Evolutionary conservation across 176 grass and related monocot species (phyloP), one percentile per base, ranked within the genome.

Genomic region (Coix lacrymajobi): DNA sequence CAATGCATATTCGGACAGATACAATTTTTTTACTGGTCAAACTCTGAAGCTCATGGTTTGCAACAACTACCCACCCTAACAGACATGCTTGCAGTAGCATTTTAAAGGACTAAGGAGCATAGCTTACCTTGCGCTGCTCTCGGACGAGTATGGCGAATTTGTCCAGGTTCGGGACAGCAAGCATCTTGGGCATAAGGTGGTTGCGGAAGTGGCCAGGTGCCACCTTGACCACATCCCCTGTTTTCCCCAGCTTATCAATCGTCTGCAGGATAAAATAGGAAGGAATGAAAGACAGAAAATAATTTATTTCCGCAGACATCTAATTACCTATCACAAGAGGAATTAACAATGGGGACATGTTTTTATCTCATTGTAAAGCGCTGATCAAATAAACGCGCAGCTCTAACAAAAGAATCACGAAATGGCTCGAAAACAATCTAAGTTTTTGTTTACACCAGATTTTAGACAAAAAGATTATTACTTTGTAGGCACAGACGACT

Each of bases 171-270:
- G 96, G 96, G 28, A 98, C 86, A 8, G 95, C 92, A 0, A 98
- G 84, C 66, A 95, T 75, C 85, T 93, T 93, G 32, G 95, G 95
- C 95, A 98, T 98, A 4, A 98, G 87, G 69, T 93, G 88, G 87
- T 98, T 98, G 64, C 92, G 88, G 88, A 98, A 95, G 64, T 95
- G 71, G 34, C 92, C 95, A 5, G 95, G 92, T 17, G 92, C 96
- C 58, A 98, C 96, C 54, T 89, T 93, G 68, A 95, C 96, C 30
- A 84, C 90, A 26, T 98, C 92, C 67, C 96, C 96, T 7, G 87
- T 88, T 77, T 90, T 93, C 30, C 96, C 92, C 43, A 98, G 77
- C 79, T 98, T 98, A 85, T 93, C 89, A 22, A 98, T 93, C 3
- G 96, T 88, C 96, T 95, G 71, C 22, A 69, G 38, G 4, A 66